A percentile compares a stretch with the other conserved stretches of the same genome.
These are phyloP conservation scores for Myrmaecium sp. DNA, from an alignment of 2,329 filamentous ascomycete species.

Conservation along the genomic window DNA sequence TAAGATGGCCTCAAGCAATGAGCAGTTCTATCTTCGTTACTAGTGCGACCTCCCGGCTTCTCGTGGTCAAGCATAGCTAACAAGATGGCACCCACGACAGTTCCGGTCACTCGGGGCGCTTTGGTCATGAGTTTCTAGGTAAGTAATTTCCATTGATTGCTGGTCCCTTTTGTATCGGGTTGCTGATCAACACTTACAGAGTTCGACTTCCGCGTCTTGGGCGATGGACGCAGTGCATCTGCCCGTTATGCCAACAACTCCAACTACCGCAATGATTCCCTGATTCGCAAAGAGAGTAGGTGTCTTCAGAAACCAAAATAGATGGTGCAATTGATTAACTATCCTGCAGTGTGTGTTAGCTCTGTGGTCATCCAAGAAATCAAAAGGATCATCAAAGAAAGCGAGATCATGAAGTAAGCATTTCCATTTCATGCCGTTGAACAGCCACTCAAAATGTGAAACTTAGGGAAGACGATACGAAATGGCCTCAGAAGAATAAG, in stretches of 20 bases:
- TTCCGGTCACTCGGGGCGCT: constrained; percentile 91
- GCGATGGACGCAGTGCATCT: constrained; percentile 82
- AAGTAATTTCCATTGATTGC: constrained; percentile 10
- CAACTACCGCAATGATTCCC: constrained; percentile 95
- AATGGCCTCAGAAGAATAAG: constrained; percentile 99
- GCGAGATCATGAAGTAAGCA: constrained; percentile 89
- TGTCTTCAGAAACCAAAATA: constrained; percentile 6
- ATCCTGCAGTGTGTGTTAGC: constrained; percentile 77
- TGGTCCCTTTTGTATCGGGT: neutral
- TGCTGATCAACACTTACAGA: constrained; percentile 51
- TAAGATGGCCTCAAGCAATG: constrained; percentile 55
- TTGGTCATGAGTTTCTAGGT: constrained; percentile 97
- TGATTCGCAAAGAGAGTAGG: constrained; percentile 98
- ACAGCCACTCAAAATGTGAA: neutral
- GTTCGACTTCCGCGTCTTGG: constrained; percentile 87
- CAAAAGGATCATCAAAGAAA: constrained; percentile 90
- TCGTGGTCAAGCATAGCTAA: constrained; percentile 12
- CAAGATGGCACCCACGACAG: constrained; percentile 36
- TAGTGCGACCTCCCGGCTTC: constrained; percentile 49
- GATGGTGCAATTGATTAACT: constrained; percentile 3
- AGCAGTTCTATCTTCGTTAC: constrained; percentile 91
- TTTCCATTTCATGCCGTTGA: too few relatives aligned
- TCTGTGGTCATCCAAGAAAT: constrained; percentile 81
- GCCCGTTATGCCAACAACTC: constrained; percentile 98
- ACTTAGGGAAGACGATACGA: constrained; percentile 81